phyloP scores from a whole-genome alignment of 257 asterid genomes.

The Przewalskia tangutica region DNA sequence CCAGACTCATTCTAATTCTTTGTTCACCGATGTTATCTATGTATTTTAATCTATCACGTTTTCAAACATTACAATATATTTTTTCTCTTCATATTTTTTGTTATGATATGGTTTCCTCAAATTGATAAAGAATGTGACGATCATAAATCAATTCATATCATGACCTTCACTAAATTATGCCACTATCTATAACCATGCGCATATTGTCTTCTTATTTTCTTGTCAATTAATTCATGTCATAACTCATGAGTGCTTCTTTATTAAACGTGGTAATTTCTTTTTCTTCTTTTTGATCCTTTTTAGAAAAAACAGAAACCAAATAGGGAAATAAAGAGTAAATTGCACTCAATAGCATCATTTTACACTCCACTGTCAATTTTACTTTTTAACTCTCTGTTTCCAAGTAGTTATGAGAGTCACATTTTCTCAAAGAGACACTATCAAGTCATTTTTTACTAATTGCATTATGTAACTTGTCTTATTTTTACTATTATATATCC shows the following conservation, averaged over 20 bases:
- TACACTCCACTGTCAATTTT: neutral
- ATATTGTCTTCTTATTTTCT: neutral
- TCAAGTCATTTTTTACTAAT: neutral
- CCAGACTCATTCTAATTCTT: no score
- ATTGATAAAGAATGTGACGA: neutral
- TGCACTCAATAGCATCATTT: neutral
- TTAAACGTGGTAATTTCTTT: neutral
- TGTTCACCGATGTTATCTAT: no score
- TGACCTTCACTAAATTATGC: neutral
- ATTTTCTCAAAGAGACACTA: no score
- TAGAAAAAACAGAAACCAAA: neutral
- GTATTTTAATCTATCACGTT: neutral
- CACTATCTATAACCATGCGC: neutral
- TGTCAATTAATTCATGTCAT: neutral
- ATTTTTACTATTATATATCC: no score
- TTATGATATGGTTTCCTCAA: neutral
- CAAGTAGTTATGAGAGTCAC: neutral
- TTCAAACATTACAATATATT: neutral
- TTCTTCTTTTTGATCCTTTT: neutral
- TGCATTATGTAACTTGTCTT: neutral
- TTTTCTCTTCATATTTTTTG: neutral
- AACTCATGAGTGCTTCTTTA: neutral
- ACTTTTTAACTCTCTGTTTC: neutral
- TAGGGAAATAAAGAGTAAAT: neutral
- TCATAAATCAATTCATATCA: neutral